Evolutionary conservation across 2,329 filamentous ascomycete genomes (phyloP).

Genomic region (Penicillium sp.): DNA sequence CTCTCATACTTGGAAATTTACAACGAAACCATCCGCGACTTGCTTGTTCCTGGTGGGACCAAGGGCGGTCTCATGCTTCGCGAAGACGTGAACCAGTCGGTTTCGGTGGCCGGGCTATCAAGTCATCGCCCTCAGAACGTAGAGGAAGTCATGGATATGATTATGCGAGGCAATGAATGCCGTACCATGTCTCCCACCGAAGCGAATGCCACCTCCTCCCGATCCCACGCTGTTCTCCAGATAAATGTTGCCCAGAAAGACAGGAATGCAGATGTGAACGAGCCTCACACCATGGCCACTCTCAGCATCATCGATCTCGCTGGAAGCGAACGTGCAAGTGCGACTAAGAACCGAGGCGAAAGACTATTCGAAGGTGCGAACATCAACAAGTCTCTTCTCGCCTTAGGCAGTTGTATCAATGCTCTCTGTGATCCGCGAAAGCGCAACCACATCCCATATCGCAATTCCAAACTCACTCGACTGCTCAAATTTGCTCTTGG

Average conservation of each 20-base stretch:
- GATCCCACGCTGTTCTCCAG: slow-evolving; percentile 95
- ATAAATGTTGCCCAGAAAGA: slow-evolving; percentile 96
- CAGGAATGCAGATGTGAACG: slow-evolving; percentile 86
- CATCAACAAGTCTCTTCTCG: slow-evolving; percentile 97
- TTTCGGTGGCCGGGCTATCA: slow-evolving; percentile 87
- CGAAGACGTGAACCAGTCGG: slow-evolving; percentile 90
- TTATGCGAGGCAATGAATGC: slow-evolving; percentile 90
- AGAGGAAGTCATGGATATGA: slow-evolving; percentile 98
- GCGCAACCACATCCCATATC: slow-evolving; percentile 91
- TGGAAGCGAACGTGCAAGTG: slow-evolving; percentile 92
- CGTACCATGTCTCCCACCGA: slow-evolving; percentile 96
- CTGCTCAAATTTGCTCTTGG: slow-evolving; percentile 96
- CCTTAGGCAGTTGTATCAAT: slow-evolving; percentile 96
- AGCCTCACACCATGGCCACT: slow-evolving; percentile 97
- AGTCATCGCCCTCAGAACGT: slow-evolving; percentile 91
- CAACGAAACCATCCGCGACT: slow-evolving; percentile 96
- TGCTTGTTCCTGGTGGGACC: slow-evolving; percentile 82
- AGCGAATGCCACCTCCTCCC: slow-evolving; percentile 95
- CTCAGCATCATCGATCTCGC: slow-evolving; percentile 97
- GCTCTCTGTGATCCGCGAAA: slow-evolving; percentile 92
- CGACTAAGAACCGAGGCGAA: slow-evolving; percentile 94
- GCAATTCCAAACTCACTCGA: slow-evolving; percentile 95
- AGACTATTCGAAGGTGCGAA: slow-evolving; percentile 92
- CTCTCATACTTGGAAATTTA: slow-evolving; percentile 98
- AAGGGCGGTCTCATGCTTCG: slow-evolving; percentile 87